Evolutionary conservation across 805 yeast species (phyloP).

Genomic region (Metschnikowia lochheadii): DNA sequence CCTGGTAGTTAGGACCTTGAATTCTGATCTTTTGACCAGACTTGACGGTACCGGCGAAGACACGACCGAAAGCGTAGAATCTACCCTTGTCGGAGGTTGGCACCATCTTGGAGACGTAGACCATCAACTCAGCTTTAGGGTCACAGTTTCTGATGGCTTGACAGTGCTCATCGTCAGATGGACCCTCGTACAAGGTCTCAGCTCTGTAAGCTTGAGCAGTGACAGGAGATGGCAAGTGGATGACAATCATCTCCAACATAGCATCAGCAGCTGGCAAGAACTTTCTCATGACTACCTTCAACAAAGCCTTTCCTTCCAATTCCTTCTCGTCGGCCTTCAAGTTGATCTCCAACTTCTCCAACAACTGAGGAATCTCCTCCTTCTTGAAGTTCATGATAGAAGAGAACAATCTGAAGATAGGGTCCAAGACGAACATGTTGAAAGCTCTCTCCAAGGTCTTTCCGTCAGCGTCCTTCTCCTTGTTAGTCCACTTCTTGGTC

Average conservation of each 20-base stretch:
- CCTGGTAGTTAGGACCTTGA: slow-evolving; percentile 99
- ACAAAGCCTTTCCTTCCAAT: slow-evolving; percentile 96
- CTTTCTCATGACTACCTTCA: slow-evolving; percentile 98
- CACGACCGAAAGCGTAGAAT: slow-evolving; percentile 99
- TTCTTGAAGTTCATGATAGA: slow-evolving; percentile 99
- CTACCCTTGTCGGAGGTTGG: slow-evolving; percentile 99
- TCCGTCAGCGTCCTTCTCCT: slow-evolving; percentile 93
- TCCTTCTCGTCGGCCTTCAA: slow-evolving; percentile 97
- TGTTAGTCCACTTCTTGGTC: slow-evolving; percentile 99
- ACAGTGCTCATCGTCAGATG: slow-evolving; percentile 86
- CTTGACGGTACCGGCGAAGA: slow-evolving; percentile 98
- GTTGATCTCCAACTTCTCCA: slow-evolving; percentile 89
- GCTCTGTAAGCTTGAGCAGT: slow-evolving; percentile 99
- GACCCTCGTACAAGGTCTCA: slow-evolving; percentile 98
- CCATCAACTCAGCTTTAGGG: slow-evolving; percentile 96
- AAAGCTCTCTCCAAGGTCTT: slow-evolving; percentile 96
- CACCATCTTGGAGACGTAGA: slow-evolving; percentile 99
- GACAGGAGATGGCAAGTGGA: slow-evolving; percentile 99
- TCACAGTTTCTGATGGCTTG: slow-evolving; percentile 96
- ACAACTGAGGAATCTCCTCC: slow-evolving; percentile 88
- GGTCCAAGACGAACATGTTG: slow-evolving; percentile 98
- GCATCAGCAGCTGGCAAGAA: slow-evolving; percentile 99
- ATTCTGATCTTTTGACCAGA: slow-evolving; percentile 99
- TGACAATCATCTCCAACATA: slow-evolving; percentile 95
- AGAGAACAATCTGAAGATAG: slow-evolving; percentile 95